Evolutionary conservation across 2,329 filamentous ascomycete genomes (phyloP), one percentile per base, ranked within the genome.

Genomic region (Thelonectria rubi): DNA sequence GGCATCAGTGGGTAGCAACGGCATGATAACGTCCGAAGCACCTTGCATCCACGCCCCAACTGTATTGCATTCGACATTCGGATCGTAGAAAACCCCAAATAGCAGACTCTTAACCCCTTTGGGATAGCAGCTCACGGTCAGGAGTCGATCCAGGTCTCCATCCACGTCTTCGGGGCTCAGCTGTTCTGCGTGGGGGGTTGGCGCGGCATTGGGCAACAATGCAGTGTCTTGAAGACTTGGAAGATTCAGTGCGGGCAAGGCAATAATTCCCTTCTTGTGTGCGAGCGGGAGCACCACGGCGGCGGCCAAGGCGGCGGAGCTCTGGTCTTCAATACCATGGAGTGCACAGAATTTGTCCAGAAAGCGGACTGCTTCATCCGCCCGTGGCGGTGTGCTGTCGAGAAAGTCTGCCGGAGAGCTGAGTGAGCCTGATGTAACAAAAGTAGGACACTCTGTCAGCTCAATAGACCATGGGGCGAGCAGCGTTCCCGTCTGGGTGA

Each of bases 401-500:
- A 24, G 14, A 15, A 3, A 14, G 37, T 34, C 4, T 18, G 37
- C 46, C 15, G 34, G 17, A 3, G 18, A 5, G 14, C 30, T 42
- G 3, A 43, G 14, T 17, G 17, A 24, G 34, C 21, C 40, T 6
- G 51, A 60, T 17, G 54, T 14, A 45, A 14, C 14, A n/a, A 59
- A 59, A 24, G 8, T 8, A n/a, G 21, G n/a, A 12, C 45, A 45
- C 1, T 43, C 9, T n/a, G 6, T 17, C 15, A 55, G 30, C 4
- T 46, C 46, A 39, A 60, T 11, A 14, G 58, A 55, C 58, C 58
- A 60, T 47, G 58, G 58, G 7, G 51, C 45, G 15, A 51, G 34
- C 8, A 55, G 10, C 4, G 7, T 24, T 24, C 17, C 45, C 39
- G 24, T 55, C 46, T 32, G n/a, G n/a, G n/a, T 47, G 7, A 7